Evolutionary conservation across 2,329 filamentous ascomycete genomes (phyloP).

Genomic region (Fusarium caatingaense): DNA sequence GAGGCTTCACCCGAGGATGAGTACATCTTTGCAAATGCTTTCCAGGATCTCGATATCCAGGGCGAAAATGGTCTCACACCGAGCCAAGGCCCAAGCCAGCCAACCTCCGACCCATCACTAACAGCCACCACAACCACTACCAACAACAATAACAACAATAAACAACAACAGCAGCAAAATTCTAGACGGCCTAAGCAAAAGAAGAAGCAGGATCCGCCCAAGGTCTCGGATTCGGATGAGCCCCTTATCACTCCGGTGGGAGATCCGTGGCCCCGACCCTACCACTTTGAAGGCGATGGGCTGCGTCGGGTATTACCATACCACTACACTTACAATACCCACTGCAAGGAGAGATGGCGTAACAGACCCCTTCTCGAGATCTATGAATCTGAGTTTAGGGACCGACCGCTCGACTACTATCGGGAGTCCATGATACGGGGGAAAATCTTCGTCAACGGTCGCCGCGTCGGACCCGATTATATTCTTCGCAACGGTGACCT

Average conservation of each 20-base stretch:
- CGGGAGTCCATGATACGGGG: constrained; percentile 83
- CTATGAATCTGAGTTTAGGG: constrained; percentile 91
- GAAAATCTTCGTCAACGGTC: constrained; percentile 82
- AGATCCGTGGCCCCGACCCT: constrained; percentile 70
- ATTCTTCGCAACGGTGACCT: constrained; percentile 88
- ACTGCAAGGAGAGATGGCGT: constrained; percentile 93
- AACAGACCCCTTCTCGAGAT: constrained; percentile 84
- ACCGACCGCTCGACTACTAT: constrained; percentile 89
- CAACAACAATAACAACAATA: background rate
- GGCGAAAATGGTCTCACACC: constrained; percentile 18
- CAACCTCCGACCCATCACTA: constrained; percentile 21
- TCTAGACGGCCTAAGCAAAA: constrained; percentile 30
- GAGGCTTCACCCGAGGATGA: constrained; percentile 24
- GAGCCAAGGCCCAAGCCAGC: constrained; percentile 20
- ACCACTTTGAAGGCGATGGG: constrained; percentile 80
- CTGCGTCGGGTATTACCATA: constrained; percentile 88
- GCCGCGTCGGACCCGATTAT: constrained; percentile 73
- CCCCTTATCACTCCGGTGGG: constrained; percentile 50
- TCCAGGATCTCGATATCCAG: constrained; percentile 35
- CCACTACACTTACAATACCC: constrained; percentile 94
- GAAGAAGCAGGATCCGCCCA: constrained; percentile 32
- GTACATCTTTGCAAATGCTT: constrained; percentile 25
- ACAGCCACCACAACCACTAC: constrained; percentile 10
- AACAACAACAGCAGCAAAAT: constrained; percentile 22
- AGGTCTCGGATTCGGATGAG: constrained; percentile 36